Evolutionary conservation across 768 basidiomycete species (phyloP).

Genomic region (Calvatia gigantea): DNA sequence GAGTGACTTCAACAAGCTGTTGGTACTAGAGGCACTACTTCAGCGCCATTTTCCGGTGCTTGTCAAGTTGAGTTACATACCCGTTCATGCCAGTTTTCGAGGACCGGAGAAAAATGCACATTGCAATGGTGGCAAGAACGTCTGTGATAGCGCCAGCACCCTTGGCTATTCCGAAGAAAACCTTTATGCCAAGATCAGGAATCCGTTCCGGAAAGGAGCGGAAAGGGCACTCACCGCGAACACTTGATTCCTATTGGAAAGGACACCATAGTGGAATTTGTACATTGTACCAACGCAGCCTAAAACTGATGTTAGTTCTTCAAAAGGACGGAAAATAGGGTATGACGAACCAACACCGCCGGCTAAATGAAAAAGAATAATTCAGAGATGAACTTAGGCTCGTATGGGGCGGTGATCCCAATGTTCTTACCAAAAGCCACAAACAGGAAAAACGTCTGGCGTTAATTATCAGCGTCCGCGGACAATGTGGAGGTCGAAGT

Average conservation of each 20-base stretch:
- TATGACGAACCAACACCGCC: constrained; percentile 25
- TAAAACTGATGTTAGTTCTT: constrained; percentile 3
- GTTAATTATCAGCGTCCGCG: not conserved
- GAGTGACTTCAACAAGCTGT: constrained; percentile 34
- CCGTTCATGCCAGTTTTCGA: constrained; percentile 34
- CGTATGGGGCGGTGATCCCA: not conserved
- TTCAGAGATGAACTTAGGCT: not conserved
- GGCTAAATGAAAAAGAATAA: constrained; percentile 13
- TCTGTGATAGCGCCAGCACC: constrained; percentile 42
- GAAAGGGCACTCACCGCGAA: constrained; percentile 25
- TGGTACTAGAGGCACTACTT: constrained; percentile 27
- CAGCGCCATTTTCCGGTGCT: not conserved
- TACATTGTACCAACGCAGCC: constrained; percentile 34
- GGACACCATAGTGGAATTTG: constrained; percentile 27
- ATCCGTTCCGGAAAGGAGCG: not conserved
- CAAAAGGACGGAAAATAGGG: not conserved
- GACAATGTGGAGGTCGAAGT: not conserved
- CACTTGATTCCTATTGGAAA: constrained; percentile 23
- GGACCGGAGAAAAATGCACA: constrained; percentile 36
- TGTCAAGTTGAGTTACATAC: constrained; percentile 22
- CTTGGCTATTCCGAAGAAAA: constrained; percentile 42
- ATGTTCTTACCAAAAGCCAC: constrained; percentile 26
- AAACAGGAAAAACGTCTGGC: constrained; percentile 22
- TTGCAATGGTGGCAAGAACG: constrained; percentile 39
- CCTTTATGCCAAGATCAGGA: constrained; percentile 19